A percentile compares a stretch with the other conserved stretches of the same genome.
phyloP scores from a whole-genome alignment of 305 asterid species.

The Fraxinus angustifolia region DNA sequence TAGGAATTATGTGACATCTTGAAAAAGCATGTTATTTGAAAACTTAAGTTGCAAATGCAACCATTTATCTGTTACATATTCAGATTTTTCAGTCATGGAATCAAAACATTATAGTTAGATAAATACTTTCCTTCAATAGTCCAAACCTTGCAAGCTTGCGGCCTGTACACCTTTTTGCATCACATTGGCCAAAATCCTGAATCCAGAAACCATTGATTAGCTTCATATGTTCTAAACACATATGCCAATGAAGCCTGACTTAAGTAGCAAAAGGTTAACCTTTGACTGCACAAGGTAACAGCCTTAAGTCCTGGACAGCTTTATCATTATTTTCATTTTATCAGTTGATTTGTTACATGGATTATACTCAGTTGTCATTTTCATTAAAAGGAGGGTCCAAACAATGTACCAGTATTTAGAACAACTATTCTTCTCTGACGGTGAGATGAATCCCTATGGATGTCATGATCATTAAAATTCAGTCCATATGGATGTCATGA shows the following conservation, averaged over 20 bases:
- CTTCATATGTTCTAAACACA: not conserved
- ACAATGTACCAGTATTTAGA: not conserved
- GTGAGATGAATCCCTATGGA: not conserved
- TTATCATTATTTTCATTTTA: not conserved
- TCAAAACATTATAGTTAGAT: conserved; percentile 15
- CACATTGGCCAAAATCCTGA: conserved; percentile 95
- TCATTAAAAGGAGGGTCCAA: not conserved
- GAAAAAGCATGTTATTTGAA: not conserved
- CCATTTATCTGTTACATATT: not conserved
- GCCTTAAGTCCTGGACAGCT: not conserved
- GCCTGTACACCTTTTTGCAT: conserved; percentile 92
- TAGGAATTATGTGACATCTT: not conserved
- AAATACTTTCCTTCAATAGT: conserved; percentile 72
- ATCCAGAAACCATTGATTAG: conserved; percentile 9
- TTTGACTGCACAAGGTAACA: not conserved
- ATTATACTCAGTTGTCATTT: not conserved
- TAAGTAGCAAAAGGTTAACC: not conserved
- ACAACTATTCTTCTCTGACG: not conserved
- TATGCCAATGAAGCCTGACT: not conserved
- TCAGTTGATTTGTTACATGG: not conserved
- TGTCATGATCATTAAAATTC: not conserved
- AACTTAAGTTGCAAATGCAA: not conserved
- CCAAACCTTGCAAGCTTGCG: conserved; percentile 97
- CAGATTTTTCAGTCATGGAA: not conserved
- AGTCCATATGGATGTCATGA: not conserved